phyloP scores from a whole-genome alignment of 306 rosid genomes.

The Alnus glutinosa region DNA sequence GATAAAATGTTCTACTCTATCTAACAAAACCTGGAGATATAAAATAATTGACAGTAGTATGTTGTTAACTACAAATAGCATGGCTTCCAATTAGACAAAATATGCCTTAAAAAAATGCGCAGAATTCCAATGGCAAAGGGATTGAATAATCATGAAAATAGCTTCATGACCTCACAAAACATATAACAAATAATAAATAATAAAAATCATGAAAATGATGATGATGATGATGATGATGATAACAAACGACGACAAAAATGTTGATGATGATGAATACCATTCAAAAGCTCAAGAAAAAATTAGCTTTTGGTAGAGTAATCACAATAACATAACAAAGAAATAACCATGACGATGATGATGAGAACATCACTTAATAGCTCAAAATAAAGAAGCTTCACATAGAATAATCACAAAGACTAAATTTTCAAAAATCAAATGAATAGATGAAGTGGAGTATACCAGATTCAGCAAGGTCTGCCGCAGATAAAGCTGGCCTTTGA shows the following conservation, averaged over 20 bases:
- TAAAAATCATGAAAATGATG: background rate
- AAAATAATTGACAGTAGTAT: slow-evolving; percentile 24
- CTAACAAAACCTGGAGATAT: slow-evolving; percentile 65
- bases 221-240: background rate
- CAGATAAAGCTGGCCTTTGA: background rate
- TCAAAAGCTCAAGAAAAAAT: background rate
- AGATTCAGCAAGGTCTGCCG: background rate
- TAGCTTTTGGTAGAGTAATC: background rate
- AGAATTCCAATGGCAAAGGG: slow-evolving; percentile 6
- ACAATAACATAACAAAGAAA: background rate
- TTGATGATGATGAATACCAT: background rate
- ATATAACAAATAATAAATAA: background rate
- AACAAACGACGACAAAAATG: background rate
- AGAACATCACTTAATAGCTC: too few species aligned
- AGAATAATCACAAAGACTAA: background rate
- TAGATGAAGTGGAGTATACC: background rate
- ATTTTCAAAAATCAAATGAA: background rate
- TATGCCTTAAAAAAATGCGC: background rate
- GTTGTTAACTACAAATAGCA: slow-evolving; percentile 19
- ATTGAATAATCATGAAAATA: background rate
- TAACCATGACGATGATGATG: too few species aligned
- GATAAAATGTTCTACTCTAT: slow-evolving; percentile 83
- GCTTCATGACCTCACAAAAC: slow-evolving; percentile 2
- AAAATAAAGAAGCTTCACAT: background rate
- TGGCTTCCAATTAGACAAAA: slow-evolving; percentile 15